These are phyloP conservation scores for Trichoderma arundinaceum DNA, from an alignment of 2,329 filamentous ascomycete species.

Conservation along the genomic window DNA sequence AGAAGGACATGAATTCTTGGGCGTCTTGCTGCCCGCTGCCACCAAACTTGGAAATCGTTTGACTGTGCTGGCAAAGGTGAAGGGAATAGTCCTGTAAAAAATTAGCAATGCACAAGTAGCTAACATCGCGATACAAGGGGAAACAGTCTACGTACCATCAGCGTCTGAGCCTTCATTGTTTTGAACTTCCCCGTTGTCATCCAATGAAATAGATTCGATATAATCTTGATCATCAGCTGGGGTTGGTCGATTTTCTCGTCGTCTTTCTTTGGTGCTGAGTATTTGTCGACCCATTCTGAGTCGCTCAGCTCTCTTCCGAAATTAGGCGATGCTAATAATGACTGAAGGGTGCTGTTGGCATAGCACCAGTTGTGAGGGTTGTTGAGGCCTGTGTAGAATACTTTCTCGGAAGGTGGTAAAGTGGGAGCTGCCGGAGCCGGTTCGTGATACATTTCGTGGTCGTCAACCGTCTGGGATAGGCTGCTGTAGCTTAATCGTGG, in stretches of 20 bases:
- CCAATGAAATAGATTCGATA: constrained; percentile 65
- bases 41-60: constrained; percentile 60
- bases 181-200: constrained; percentile 57
- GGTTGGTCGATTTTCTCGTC: constrained; percentile 60
- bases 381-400: constrained; percentile 66
- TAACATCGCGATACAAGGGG: constrained; percentile 6
- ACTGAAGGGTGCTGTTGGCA: constrained; percentile 89
- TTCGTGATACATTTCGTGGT: constrained; percentile 46
- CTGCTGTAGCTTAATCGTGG: constrained; percentile 80
- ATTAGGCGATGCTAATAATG: constrained; percentile 73
- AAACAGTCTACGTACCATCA: constrained; percentile 56
- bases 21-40: constrained; percentile 85
- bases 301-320: constrained; percentile 70
- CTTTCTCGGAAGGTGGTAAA: constrained; percentile 42
- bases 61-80: constrained; percentile 45
- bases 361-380: constrained; percentile 89
- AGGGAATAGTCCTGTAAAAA: constrained; percentile 59
- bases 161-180: constrained; percentile 59
- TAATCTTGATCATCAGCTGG: constrained; percentile 64
- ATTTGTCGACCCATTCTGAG: constrained; percentile 62
- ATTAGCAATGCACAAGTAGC: not conserved
- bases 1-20: constrained; percentile 84
- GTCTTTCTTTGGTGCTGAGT: constrained; percentile 71
- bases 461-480: constrained; percentile 55
- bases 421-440: constrained; percentile 48